A percentile compares a stretch with the other conserved stretches of the same genome.
These are phyloP conservation scores for Dictyostelium intermedium DNA, from an alignment of 78 protist species.

Conservation along the genomic window DNA sequence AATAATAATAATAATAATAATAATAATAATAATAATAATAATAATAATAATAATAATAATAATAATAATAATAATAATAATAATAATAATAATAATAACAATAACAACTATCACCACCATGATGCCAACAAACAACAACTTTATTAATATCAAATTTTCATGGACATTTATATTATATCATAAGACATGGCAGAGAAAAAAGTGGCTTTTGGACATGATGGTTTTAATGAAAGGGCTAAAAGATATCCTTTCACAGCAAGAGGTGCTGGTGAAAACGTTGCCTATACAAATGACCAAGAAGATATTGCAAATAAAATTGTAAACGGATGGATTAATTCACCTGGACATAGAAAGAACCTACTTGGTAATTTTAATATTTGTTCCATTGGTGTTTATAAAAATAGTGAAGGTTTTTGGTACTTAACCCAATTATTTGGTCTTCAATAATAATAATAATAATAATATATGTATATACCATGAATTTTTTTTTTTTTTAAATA, in stretches of 20 bases:
- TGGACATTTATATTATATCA: too few species aligned
- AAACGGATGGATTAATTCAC: constrained; percentile 76
- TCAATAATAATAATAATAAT: neutral
- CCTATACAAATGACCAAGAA: neutral
- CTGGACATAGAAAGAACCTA: constrained; percentile 71
- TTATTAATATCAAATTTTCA: too few species aligned
- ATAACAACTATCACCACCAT: too few species aligned
- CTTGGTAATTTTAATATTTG: constrained; percentile 36
- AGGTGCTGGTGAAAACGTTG: constrained; percentile 76
- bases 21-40: too few species aligned
- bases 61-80: too few species aligned
- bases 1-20: too few species aligned
- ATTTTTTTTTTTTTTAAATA: too few species aligned
- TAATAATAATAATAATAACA: too few species aligned
- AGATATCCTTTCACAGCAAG: constrained; percentile 24
- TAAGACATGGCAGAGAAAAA: constrained; percentile 70
- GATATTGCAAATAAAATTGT: constrained; percentile 39
- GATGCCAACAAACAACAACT: too few species aligned
- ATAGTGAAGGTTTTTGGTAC: constrained; percentile 50
- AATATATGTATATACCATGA: too few species aligned
- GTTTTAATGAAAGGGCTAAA: constrained; percentile 43
- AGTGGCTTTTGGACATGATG: constrained; percentile 75
- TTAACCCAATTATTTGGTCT: constrained; percentile 72
- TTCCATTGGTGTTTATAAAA: constrained; percentile 39
- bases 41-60: too few species aligned